Percentiles rank a stretch among this genome's conserved stretches.
These are phyloP conservation scores for Blepharisma undulans DNA, from an alignment of 169 alveolate genomes.

Conservation along the genomic window DNA sequence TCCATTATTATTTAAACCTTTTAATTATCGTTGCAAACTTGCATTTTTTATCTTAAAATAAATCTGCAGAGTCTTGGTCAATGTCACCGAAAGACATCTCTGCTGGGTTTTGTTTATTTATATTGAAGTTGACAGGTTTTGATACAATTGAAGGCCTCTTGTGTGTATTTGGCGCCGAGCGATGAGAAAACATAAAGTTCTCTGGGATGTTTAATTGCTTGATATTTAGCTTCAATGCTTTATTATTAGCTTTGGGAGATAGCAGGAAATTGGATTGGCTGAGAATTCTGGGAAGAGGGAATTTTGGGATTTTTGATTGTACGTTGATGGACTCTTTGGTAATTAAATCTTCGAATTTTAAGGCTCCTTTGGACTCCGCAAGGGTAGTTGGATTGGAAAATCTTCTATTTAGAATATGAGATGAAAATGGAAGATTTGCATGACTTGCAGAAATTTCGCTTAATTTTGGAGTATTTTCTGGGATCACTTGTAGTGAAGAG, in stretches of 20 bases:
- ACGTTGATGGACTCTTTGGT: not conserved
- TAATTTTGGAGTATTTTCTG: not conserved
- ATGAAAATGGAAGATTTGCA: not conserved
- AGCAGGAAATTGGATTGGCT: not conserved
- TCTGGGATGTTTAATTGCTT: not conserved
- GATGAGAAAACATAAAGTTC: not conserved
- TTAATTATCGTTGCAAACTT: not conserved
- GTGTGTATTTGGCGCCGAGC: not conserved
- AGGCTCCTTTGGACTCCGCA: not conserved
- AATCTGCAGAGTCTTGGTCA: not conserved
- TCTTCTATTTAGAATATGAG: not conserved
- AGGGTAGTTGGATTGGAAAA: not conserved
- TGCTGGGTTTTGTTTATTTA: not conserved
- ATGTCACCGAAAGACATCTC: not conserved
- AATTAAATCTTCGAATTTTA: not conserved
- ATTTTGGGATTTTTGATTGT: not conserved
- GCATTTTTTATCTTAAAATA: not conserved
- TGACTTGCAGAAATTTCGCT: not conserved
- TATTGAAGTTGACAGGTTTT: not conserved
- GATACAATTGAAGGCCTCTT: not conserved
- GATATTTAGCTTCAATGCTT: not conserved
- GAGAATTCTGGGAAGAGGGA: not conserved
- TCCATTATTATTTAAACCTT: not conserved
- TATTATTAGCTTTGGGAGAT: not conserved
- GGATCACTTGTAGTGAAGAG: not conserved